Evolutionary conservation across 2,329 filamentous ascomycete genomes (phyloP), one percentile per base, ranked within the genome.

Genomic region (Sporothrix dimorphospora): DNA sequence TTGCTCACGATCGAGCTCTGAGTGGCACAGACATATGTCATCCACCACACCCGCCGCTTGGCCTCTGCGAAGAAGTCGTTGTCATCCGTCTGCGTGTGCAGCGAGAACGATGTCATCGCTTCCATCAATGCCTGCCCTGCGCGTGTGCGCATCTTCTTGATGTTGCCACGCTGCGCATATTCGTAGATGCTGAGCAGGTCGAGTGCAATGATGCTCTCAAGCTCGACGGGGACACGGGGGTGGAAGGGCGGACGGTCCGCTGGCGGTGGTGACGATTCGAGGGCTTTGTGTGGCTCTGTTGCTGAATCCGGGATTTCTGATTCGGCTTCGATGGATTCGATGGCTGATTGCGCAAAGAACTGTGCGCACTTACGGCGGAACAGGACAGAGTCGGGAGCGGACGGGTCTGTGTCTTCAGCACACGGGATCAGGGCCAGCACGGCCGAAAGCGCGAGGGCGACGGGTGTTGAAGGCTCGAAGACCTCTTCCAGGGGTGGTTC

Each of bases 1-100:
- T 84, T 85, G 78, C 83, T 85, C 27, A 87, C 83, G 70, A 87
- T 86, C 1, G 84, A 82, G 12, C 81, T 83, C 75, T 88, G 85
- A 55, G 84, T 85, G 5, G 83, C 82, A 72, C 81, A 83, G 19
- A 86, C 81, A 72, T 87, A 87, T 79, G 85, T 86, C 83, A 86
- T 86, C 85, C 85, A 87, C 85, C 85, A 87, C 6, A 82, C 80
- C 40, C 85, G 80, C 40, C 84, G 79, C 75, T 81, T 82, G 14
- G 83, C 83, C 74, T 87, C 85, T 0, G 82, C 78, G 73, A 80
- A 85, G 40, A 80, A 85, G 51, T 78, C 77, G 55, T 83, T 81
- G 45, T 83, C 80, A 5, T 80, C 78, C 5, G 76, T 78, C 63
- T 78, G 80, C 7, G 77, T 78, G 75, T 87, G 85, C 1, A 87